Conservation (phyloP, 176 grass and related monocot species). For the Rhipidocladum racemiflorum region DNA sequence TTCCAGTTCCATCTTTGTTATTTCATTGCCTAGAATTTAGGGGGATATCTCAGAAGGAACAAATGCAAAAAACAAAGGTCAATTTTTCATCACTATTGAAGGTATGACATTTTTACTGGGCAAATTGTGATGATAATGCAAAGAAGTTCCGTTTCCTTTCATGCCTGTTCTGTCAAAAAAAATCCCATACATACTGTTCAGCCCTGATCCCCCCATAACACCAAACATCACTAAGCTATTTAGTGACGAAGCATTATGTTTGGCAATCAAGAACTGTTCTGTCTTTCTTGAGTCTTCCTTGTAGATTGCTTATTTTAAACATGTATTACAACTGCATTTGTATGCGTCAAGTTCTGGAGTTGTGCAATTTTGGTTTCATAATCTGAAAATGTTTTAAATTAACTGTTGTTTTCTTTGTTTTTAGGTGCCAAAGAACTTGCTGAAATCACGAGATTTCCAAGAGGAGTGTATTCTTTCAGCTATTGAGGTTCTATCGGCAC, state of each 20-base stretch:
- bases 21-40: constrained; percentile 75
- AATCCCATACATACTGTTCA: not conserved
- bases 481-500: constrained; percentile 59
- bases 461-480: constrained; percentile 67
- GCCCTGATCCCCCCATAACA: not conserved
- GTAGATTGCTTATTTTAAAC: constrained; percentile 2
- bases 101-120: constrained; percentile 39
- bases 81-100: constrained; percentile 69
- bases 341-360: not conserved
- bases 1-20: constrained; percentile 74
- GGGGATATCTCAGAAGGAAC: constrained; percentile 40
- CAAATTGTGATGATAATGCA: constrained; percentile 5
- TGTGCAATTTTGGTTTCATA: not conserved
- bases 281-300: not conserved
- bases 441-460: constrained; percentile 70
- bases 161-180: constrained; percentile 22
- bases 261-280: not conserved
- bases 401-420: constrained; percentile 13
- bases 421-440: constrained; percentile 65
- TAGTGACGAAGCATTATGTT: not conserved
- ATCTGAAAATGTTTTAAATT: not conserved
- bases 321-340: not conserved
- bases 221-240: not conserved
- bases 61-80: constrained; percentile 39
- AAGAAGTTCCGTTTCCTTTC: not conserved